A percentile compares a stretch with the other conserved stretches of the same genome.
phyloP scores from a whole-genome alignment of 1,139 yeast genomes.

The Nadsonia commutata region DNA sequence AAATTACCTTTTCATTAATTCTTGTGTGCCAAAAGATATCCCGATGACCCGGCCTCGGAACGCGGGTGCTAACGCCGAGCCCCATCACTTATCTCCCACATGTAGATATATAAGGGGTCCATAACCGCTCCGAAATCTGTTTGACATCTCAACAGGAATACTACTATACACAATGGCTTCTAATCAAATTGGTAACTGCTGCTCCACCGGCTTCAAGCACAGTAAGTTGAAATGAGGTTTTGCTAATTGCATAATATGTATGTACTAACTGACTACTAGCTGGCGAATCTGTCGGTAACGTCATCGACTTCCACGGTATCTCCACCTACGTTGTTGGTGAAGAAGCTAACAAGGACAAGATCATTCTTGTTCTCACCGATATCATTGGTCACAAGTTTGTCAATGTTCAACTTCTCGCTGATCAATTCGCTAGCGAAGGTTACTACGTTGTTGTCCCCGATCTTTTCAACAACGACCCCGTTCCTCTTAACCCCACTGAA shows the following conservation, averaged over 20 bases:
- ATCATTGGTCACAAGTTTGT: conserved; percentile 44
- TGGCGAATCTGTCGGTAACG: conserved; percentile 29
- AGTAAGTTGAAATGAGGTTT: not conserved
- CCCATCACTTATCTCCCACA: no score
- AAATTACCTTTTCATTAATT: no score
- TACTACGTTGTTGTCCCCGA: conserved; percentile 64
- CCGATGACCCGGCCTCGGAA: no score
- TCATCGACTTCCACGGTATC: conserved; percentile 30
- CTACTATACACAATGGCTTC: not conserved
- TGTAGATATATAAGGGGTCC: no score
- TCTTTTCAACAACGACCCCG: conserved; percentile 43
- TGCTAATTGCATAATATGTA: no score
- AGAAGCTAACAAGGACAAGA: conserved; percentile 27
- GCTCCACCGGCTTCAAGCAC: conserved; percentile 6
- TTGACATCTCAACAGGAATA: no score
- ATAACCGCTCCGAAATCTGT: no score
- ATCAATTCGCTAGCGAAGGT: conserved; percentile 48
- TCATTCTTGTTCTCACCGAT: conserved; percentile 54
- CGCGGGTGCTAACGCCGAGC: no score
- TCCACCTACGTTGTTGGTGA: conserved; percentile 45
- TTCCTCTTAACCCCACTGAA: conserved; percentile 18
- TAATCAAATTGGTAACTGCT: conserved; percentile 1
- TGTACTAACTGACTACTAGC: no score
- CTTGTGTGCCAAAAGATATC: no score
- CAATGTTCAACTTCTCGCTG: conserved; percentile 55